These are phyloP conservation scores for Tulasnella sp. DNA, from an alignment of 768 basidiomycete genomes.

Conservation along the genomic window DNA sequence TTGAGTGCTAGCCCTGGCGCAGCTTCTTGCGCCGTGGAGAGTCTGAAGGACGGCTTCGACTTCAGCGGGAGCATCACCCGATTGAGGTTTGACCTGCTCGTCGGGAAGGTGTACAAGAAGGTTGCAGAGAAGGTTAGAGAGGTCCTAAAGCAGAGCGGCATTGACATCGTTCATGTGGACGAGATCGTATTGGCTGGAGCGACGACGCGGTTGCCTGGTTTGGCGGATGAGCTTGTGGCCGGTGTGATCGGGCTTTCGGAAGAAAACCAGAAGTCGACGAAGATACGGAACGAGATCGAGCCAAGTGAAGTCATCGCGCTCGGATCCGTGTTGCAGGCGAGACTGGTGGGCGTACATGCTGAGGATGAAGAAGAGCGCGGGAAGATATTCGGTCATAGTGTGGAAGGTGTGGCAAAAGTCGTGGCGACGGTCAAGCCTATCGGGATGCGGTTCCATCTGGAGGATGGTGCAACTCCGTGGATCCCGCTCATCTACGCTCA, in stretches of 20 bases:
- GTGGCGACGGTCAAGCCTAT: conserved; percentile 20
- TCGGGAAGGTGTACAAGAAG: conserved; percentile 19
- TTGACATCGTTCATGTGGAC: conserved; percentile 22
- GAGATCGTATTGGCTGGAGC: conserved; percentile 24
- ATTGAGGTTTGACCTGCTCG: conserved; percentile 31
- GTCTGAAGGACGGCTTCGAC: conserved; percentile 87
- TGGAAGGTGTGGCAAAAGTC: not conserved
- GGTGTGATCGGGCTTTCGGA: conserved; percentile 20
- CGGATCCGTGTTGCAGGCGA: conserved; percentile 22
- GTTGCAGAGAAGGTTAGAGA: conserved; percentile 18
- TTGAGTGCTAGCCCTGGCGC: conserved; percentile 78
- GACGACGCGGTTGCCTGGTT: conserved; percentile 19
- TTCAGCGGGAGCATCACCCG: conserved; percentile 62
- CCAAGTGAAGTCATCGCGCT: conserved; percentile 20
- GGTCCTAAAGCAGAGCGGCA: conserved; percentile 14
- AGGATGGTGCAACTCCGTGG: conserved; percentile 12
- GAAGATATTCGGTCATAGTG: not conserved
- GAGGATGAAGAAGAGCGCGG: conserved; percentile 18
- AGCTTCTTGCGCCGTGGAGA: conserved; percentile 86
- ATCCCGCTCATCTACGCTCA: conserved; percentile 20
- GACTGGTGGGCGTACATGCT: conserved; percentile 19
- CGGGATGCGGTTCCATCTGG: conserved; percentile 20
- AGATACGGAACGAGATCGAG: conserved; percentile 17
- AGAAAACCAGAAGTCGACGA: conserved; percentile 20
- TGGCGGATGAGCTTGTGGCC: conserved; percentile 15